Evolutionary conservation across 805 yeast genomes (phyloP).

Genomic region (Barnettozyma siamensis): DNA sequence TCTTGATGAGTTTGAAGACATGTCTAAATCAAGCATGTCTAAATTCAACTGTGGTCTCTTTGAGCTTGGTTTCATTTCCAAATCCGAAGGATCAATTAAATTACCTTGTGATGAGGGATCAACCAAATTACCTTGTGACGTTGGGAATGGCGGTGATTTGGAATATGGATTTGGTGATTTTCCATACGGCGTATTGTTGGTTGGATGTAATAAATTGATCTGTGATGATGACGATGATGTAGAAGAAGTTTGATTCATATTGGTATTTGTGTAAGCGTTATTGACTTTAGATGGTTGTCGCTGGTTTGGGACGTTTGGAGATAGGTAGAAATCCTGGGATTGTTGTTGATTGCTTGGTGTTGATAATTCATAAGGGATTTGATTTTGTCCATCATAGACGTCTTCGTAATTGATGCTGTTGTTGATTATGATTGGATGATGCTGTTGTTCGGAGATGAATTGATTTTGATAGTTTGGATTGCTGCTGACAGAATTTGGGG

Average conservation of each 20-base stretch:
- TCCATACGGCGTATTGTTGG: not conserved
- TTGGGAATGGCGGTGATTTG: conserved; percentile 6
- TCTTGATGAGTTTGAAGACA: conserved; percentile 1
- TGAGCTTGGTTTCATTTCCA: conserved; percentile 4
- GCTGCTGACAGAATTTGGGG: not conserved
- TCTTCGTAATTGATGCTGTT: not conserved
- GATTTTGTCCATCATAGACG: not conserved
- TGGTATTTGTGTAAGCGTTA: too few species aligned
- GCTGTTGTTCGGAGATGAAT: not conserved
- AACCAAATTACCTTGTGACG: too few species aligned
- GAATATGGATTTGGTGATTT: not conserved
- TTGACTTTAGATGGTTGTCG: too few species aligned
- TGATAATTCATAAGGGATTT: not conserved
- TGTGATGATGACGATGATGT: not conserved
- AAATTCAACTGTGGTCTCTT: conserved; percentile 17
- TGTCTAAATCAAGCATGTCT: conserved; percentile 16
- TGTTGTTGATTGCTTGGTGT: not conserved
- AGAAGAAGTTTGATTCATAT: too few species aligned
- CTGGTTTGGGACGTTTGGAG: too few species aligned
- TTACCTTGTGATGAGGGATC: not conserved
- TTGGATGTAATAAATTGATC: not conserved
- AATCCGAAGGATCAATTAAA: conserved; percentile 16
- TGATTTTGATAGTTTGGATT: not conserved
- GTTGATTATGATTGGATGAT: conserved; percentile 4
- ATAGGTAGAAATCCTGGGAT: not conserved